phyloP scores from a whole-genome alignment of 1,284 basidiomycete genomes.

The Cutaneotrichosporon dermatis region DNA sequence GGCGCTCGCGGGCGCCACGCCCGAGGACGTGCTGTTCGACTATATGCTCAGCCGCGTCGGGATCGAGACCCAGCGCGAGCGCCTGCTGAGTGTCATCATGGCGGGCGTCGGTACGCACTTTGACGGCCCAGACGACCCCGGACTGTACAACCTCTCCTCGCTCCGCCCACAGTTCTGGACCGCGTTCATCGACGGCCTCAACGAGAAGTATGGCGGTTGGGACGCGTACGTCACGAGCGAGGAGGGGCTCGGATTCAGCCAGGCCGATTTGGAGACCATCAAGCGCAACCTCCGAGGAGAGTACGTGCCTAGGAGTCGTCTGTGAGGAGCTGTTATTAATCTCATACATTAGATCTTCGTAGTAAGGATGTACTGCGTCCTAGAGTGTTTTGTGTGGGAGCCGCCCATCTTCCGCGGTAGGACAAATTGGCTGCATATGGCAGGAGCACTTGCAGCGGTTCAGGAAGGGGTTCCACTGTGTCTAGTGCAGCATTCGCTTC shows the following conservation, averaged over 20 bases:
- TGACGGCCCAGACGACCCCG: slow-evolving; percentile 2
- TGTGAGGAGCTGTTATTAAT: not conserved
- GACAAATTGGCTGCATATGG: too few species aligned
- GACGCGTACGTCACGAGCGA: slow-evolving; percentile 7
- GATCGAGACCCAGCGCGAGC: slow-evolving; percentile 15
- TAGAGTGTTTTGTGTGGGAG: too few species aligned
- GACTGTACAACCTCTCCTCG: slow-evolving; percentile 9
- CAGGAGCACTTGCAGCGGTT: too few species aligned
- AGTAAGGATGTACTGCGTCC: too few species aligned
- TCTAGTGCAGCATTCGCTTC: too few species aligned
- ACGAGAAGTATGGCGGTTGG: slow-evolving; percentile 13
- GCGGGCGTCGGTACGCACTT: not conserved
- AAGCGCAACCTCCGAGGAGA: slow-evolving; percentile 9
- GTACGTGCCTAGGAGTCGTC: not conserved
- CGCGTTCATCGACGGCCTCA: slow-evolving; percentile 5
- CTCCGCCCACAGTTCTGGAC: slow-evolving; percentile 9
- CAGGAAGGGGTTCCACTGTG: too few species aligned
- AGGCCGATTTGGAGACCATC: slow-evolving; percentile 6
- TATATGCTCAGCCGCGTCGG: slow-evolving; percentile 18
- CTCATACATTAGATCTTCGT: too few species aligned
- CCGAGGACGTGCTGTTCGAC: slow-evolving; percentile 7
- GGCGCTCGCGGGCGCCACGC: slow-evolving; percentile 11
- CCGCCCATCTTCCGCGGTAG: too few species aligned
- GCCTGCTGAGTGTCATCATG: slow-evolving; percentile 5
- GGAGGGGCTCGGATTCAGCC: slow-evolving; percentile 10